phyloP scores from a whole-genome alignment of 805 yeast genomes.

The Zygoascus bituminiphila region DNA sequence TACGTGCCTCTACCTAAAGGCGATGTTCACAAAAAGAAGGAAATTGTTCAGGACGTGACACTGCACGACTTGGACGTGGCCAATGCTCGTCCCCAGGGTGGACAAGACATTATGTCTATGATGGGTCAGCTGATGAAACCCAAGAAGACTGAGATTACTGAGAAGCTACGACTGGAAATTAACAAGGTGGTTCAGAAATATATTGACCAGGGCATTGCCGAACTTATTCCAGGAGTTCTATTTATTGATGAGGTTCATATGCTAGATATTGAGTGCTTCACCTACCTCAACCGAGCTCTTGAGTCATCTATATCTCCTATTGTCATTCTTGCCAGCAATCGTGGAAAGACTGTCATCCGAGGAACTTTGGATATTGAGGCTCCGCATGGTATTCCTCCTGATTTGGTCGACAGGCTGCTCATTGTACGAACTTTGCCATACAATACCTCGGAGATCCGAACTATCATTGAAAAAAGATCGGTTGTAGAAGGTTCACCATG shows the following conservation, averaged over 20 bases:
- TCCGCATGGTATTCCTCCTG: conserved; percentile 97
- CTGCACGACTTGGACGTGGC: conserved; percentile 95
- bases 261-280: conserved; percentile 95
- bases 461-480: conserved; percentile 78
- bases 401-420: conserved; percentile 80
- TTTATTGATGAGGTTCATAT: conserved; percentile 98
- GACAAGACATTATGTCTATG: conserved; percentile 91
- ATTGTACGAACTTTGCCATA: conserved; percentile 92
- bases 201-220: conserved; percentile 97
- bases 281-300: conserved; percentile 87
- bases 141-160: conserved; percentile 93
- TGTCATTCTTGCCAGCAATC: conserved; percentile 90
- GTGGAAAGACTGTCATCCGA: conserved; percentile 85
- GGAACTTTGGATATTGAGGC: conserved; percentile 79
- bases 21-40: conserved; percentile 96
- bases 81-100: conserved; percentile 93
- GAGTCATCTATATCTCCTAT: conserved; percentile 90
- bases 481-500: conserved; percentile 65
- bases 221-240: conserved; percentile 92
- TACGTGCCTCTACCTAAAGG: conserved; percentile 98
- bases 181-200: conserved; percentile 93
- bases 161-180: conserved; percentile 86
- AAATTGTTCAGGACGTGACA: conserved; percentile 94
- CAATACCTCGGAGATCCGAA: conserved; percentile 67
- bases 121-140: conserved; percentile 97